A percentile compares a stretch with the other conserved stretches of the same genome.
Evolutionary conservation across 2,329 filamentous ascomycete species (phyloP).

Genomic region (Fusarium pilosicola): DNA sequence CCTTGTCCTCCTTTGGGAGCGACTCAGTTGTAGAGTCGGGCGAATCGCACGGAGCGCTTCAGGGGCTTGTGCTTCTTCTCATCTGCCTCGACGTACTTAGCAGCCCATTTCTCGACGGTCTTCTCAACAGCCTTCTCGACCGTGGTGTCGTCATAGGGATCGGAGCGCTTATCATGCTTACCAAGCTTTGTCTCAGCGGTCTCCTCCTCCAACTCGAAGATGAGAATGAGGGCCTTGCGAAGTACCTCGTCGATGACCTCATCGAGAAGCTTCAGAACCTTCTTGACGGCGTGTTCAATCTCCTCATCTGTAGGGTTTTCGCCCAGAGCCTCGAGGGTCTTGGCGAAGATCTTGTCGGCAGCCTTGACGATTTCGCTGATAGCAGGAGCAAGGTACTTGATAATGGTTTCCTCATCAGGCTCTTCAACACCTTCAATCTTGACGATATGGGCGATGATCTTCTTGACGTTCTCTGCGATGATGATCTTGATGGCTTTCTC

Average conservation of each 20-base stretch:
- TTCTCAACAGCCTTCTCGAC: slow-evolving; percentile 26
- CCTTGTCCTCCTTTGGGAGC: slow-evolving; percentile 8
- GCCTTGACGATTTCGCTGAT: neutral
- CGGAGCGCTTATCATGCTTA: slow-evolving; percentile 13
- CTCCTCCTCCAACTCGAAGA: slow-evolving; percentile 12
- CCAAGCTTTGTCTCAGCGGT: neutral
- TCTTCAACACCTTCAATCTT: slow-evolving; percentile 3
- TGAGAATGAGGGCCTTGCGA: slow-evolving; percentile 15
- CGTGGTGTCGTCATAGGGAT: slow-evolving; percentile 13
- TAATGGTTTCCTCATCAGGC: neutral
- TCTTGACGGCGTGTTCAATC: neutral
- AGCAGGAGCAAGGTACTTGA: neutral
- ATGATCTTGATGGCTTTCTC: slow-evolving; percentile 6
- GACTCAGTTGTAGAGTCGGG: slow-evolving; percentile 36
- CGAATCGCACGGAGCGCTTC: slow-evolving; percentile 10
- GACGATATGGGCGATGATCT: neutral
- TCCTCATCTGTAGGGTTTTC: neutral
- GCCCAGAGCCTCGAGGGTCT: slow-evolving; percentile 1
- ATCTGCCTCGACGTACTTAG: slow-evolving; percentile 15
- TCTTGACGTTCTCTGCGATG: slow-evolving; percentile 10
- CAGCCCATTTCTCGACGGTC: slow-evolving; percentile 6
- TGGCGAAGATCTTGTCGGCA: slow-evolving; percentile 9
- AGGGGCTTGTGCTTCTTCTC: neutral
- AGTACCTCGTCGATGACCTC: slow-evolving; percentile 11
- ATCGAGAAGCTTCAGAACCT: slow-evolving; percentile 16